phyloP scores from a whole-genome alignment of 345 rosid species.

The Hypericum perforatum region DNA sequence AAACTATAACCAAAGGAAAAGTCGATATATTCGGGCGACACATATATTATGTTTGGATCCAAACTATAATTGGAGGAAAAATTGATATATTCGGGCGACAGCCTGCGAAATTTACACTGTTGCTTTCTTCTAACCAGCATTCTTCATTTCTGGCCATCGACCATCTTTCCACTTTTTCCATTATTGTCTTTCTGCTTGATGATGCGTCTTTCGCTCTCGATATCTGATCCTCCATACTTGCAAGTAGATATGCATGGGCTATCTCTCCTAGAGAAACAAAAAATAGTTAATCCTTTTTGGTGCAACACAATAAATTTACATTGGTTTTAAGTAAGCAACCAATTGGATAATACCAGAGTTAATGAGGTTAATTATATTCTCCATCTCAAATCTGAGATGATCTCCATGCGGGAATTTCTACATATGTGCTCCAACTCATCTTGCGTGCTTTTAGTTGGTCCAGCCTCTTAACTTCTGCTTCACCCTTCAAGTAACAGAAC shows the following conservation, averaged over 20 bases:
- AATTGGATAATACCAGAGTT: slow-evolving; percentile 42
- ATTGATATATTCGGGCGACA: slow-evolving; percentile 12
- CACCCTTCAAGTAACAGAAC: slow-evolving; percentile 55
- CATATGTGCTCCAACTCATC: no score
- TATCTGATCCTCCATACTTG: slow-evolving; percentile 78
- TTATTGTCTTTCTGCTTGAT: slow-evolving; percentile 63
- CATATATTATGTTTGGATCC: no score
- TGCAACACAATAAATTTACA: no score
- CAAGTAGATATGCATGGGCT: slow-evolving; percentile 76
- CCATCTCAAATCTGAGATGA: no score
- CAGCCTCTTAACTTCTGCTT: slow-evolving; percentile 88
- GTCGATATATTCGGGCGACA: slow-evolving; percentile 12
- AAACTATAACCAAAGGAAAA: slow-evolving; percentile 7
- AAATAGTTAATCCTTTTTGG: slow-evolving; percentile 10
- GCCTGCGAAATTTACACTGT: slow-evolving; percentile 38
- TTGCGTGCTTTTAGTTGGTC: slow-evolving; percentile 91
- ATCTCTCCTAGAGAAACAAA: slow-evolving; percentile 51
- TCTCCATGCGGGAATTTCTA: no score
- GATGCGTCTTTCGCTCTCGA: slow-evolving; percentile 82
- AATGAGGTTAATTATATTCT: slow-evolving; percentile 51
- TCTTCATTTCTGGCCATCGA: slow-evolving; percentile 60
- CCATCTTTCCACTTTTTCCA: slow-evolving; percentile 90
- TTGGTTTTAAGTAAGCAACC: no score
- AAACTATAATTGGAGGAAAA: slow-evolving; percentile 9
- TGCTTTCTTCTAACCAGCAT: slow-evolving; percentile 95